These are phyloP conservation scores for Spathaspora sp. DNA, from an alignment of 1,139 yeast genomes.

Conservation along the genomic window DNA sequence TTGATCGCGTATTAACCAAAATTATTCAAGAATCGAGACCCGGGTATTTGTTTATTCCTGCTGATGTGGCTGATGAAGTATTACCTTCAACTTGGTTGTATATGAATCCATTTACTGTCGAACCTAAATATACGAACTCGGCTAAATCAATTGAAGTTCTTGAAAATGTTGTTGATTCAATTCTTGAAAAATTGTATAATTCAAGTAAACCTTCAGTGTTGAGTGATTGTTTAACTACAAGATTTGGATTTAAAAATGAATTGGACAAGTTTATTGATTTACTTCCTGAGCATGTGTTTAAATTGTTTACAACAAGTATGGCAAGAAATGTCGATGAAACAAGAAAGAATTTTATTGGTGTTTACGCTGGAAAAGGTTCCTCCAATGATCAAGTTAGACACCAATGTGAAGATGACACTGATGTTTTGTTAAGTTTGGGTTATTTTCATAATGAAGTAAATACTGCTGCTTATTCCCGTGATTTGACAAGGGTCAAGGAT, in stretches of 20 bases:
- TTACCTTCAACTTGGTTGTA: slow-evolving; percentile 40
- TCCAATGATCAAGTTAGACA: slow-evolving; percentile 20
- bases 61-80: slow-evolving; percentile 56
- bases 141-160: slow-evolving; percentile 20
- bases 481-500: slow-evolving; percentile 22
- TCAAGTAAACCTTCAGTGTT: slow-evolving; percentile 61
- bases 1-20: slow-evolving; percentile 62
- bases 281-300: slow-evolving; percentile 27
- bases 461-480: slow-evolving; percentile 40
- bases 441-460: slow-evolving; percentile 53
- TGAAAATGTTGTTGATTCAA: slow-evolving; percentile 40
- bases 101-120: slow-evolving; percentile 22
- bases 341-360: slow-evolving; percentile 58
- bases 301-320: slow-evolving; percentile 35
- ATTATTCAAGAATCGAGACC: slow-evolving; percentile 66
- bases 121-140: slow-evolving; percentile 22
- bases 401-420: slow-evolving; percentile 38
- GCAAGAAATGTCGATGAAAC: slow-evolving; percentile 66
- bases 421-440: slow-evolving; percentile 54
- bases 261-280: slow-evolving; percentile 47
- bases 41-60: slow-evolving; percentile 76
- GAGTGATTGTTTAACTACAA: slow-evolving; percentile 63
- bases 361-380: slow-evolving; percentile 52
- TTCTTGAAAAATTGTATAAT: slow-evolving; percentile 50
- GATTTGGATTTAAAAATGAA: slow-evolving; percentile 45